Base-by-base conservation (phyloP, 805 yeast species). In the Kluyveromyces wickerhamii region DNA sequence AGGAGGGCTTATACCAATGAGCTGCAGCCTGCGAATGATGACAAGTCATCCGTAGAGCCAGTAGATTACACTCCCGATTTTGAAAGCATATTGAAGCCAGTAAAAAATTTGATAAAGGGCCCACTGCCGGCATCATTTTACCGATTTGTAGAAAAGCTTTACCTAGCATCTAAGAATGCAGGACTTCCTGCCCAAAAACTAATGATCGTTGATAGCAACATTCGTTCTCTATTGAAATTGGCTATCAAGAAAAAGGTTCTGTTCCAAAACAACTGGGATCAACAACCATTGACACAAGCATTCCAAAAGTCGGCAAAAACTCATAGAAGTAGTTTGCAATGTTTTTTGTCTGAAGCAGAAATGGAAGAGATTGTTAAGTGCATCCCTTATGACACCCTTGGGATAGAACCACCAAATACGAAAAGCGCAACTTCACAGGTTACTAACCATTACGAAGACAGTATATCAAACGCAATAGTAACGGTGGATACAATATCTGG, bases 191-290 rank as follows among this genome's bases (percentile, higher is more conserved):
- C 13, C 7, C 16, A 30, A n/a, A 21, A 18, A 20, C 13, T 30
- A 15, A 22, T 8, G 6, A 16, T 30, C 14, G 26, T 30, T 21
- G 13, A 12, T 14, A 16, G 25, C 7, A 19, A 30, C 7, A 30
- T 30, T 9, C 21, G 33, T 10, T 4, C 14, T 12, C 21, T 30
- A 21, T 20, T 30, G 11, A 7, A 22, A 13, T 16, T 11, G 19
- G 33, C 33, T 19, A 22, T 30, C 3, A 11, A 16, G 4, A 22
- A 21, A 30, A 19, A 19, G 11, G 33, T 12, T 11, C n/a, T 30
- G 14, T 13, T 7, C 9, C 21, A 30, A 30, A 30, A 30, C 21
- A 19, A 30, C 11, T 30, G 33, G 33, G 33, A 30, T 21, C 20
- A 30, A 11, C 33, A 30, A 12, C 33, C 21, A n/a, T 12, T 30